A percentile compares a stretch with the other conserved stretches of the same genome.
Evolutionary conservation across 2,329 filamentous ascomycete species (phyloP).

Genomic region (Cadophora luteo-olivacea): DNA sequence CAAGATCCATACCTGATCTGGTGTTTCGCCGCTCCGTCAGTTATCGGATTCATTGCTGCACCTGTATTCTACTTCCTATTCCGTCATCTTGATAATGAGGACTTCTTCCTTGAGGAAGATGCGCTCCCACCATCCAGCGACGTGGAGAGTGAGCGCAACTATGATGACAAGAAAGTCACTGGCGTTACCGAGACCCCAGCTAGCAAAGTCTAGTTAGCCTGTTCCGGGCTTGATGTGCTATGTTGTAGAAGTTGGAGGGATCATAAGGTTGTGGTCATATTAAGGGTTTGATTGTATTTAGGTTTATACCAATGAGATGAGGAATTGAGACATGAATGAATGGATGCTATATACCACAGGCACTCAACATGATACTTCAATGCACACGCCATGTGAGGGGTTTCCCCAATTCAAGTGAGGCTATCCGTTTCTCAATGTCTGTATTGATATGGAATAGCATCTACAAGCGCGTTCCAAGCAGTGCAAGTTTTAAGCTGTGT

Average conservation of each 20-base stretch:
- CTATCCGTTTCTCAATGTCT: too few relatives aligned
- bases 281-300: slow-evolving; percentile 6
- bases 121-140: neutral
- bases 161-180: slow-evolving; percentile 15
- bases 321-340: slow-evolving; percentile 4
- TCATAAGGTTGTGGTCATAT: neutral
- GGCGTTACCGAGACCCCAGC: slow-evolving; percentile 8
- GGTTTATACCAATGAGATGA: slow-evolving; percentile 30
- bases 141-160: slow-evolving; percentile 11
- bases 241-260: neutral
- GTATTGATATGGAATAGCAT: too few relatives aligned
- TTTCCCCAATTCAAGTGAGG: too few relatives aligned
- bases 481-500: too few relatives aligned
- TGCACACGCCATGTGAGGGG: too few relatives aligned
- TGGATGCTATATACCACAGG: slow-evolving; percentile 16
- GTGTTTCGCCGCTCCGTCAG: slow-evolving; percentile 72
- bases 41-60: slow-evolving; percentile 66
- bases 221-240: neutral
- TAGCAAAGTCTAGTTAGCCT: neutral
- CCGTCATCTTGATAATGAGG: slow-evolving; percentile 65
- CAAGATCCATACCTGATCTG: slow-evolving; percentile 70
- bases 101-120: slow-evolving; percentile 49
- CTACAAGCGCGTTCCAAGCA: too few relatives aligned
- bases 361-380: slow-evolving; percentile 60
- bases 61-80: slow-evolving; percentile 72